A percentile compares a stretch with the other conserved stretches of the same genome.
These are phyloP conservation scores for Nitzschia inconspicua DNA, from an alignment of 108 stramenopile genomes.

Conservation along the genomic window DNA sequence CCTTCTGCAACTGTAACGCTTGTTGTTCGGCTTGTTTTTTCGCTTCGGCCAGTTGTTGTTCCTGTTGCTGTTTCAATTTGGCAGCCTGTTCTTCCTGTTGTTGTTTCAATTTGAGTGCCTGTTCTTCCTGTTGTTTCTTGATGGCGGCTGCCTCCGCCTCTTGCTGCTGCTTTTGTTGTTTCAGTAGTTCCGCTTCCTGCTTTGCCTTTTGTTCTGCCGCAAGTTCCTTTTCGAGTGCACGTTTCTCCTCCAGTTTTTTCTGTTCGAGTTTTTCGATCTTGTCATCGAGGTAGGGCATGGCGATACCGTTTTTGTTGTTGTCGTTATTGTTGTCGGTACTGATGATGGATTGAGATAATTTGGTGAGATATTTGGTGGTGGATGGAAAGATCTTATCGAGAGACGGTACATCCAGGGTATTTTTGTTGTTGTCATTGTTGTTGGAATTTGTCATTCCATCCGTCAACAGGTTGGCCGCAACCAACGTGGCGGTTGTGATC, in stretches of 20 bases:
- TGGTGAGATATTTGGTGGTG: conserved; percentile 1
- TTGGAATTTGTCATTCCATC: background rate
- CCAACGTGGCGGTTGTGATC: background rate
- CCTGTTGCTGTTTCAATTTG: too few relatives aligned
- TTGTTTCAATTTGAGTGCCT: background rate
- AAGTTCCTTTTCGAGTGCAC: too few relatives aligned
- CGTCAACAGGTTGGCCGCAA: conserved; percentile 1
- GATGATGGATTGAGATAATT: too few relatives aligned
- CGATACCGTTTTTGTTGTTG: background rate
- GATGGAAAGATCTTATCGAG: conserved; percentile 2
- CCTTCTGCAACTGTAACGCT: too few relatives aligned
- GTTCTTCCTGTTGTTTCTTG: background rate
- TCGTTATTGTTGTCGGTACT: background rate
- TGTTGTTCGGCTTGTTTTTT: background rate
- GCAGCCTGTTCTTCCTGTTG: too few relatives aligned
- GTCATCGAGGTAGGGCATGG: conserved; percentile 3
- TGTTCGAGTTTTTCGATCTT: background rate
- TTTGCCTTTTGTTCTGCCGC: background rate
- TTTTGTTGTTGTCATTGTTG: too few relatives aligned
- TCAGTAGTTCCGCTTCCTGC: background rate
- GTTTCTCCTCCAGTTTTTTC: background rate
- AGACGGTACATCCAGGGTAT: background rate
- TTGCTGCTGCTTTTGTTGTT: background rate
- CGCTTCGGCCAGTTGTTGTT: too few relatives aligned
- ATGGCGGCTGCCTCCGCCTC: background rate